Base-by-base conservation (phyloP, 495 filamentous ascomycete genomes). In the Filosporella fistucella region DNA sequence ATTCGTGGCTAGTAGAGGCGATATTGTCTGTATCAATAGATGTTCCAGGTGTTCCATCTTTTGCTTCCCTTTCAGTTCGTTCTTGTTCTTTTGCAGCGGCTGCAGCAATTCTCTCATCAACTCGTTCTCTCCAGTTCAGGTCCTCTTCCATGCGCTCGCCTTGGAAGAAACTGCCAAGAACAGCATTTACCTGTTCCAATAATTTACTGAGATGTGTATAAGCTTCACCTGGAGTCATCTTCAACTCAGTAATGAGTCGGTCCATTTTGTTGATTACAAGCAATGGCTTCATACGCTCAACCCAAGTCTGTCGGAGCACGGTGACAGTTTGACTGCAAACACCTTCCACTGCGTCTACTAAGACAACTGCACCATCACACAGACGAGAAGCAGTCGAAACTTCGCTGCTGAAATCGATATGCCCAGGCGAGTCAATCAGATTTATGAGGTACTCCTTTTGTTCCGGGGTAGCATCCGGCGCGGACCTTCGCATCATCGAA, bases 61-160 rank as follows among this genome's bases (percentile, higher is more conserved):
- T 65, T 0, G 73, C 63, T 18, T 70, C 64, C 36, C 44, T 53
- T 14, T 65, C 57, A 47, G 71, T 72, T 42, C 71, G 75, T 18
- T 69, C 69, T 13, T 71, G 66, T 23, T 59, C 67, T 47, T 55
- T 60, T 10, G 53, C 53, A 22, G 49, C 45, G 4, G 75, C 66
- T 4, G 77, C 79, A 5, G 78, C 88, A 21, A 90, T 76, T 52
- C 82, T 78, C 52, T 90, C 86, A 62, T 97, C 93, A 63, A 96
- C 87, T 37, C 84, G 78, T 67, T 96, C 91, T 46, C 93, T 74
- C 93, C 93, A 99, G 64, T 90, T 86, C 47, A 97, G 71, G 64
- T 99, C 93, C 54, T 97, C 94, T 62, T 97, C 94, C 93, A 99
- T 99, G 4, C 94, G 80, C 68, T 97, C 93, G 18, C 93, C 93